Conservation (phyloP, 139 green algal genomes). For the Chlamydomonas sp. region DNA sequence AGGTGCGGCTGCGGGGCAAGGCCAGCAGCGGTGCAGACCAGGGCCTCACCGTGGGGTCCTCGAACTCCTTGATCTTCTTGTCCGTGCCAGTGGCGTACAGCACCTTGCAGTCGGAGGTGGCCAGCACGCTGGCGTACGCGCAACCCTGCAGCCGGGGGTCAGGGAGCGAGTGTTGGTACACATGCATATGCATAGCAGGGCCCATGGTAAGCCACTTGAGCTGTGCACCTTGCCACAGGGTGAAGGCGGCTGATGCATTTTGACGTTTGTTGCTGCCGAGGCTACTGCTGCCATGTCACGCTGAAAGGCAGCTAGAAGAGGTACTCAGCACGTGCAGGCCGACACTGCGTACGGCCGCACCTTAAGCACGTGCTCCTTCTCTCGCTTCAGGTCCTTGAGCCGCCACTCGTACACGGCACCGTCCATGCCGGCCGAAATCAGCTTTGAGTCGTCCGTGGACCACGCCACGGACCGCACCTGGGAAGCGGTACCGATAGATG, state of each 20-base stretch:
- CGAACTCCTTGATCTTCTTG: constrained; percentile 88
- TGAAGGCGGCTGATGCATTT: too few relatives aligned
- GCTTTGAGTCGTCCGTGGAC: constrained; percentile 72
- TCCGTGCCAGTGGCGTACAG: constrained; percentile 79
- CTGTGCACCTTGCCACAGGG: background rate
- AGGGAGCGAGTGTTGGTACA: too few relatives aligned
- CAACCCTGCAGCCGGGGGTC: constrained; percentile 44
- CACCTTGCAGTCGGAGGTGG: constrained; percentile 68
- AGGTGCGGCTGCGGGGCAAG: too few relatives aligned
- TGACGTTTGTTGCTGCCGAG: too few relatives aligned
- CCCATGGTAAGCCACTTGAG: background rate
- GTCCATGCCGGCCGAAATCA: constrained; percentile 86
- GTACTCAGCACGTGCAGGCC: too few relatives aligned
- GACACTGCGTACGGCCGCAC: background rate
- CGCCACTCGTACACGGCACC: constrained; percentile 93
- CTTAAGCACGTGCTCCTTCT: constrained; percentile 72
- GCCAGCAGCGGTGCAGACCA: background rate
- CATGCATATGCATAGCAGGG: background rate
- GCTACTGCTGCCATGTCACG: too few relatives aligned
- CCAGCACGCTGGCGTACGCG: constrained; percentile 74
- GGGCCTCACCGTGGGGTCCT: constrained; percentile 61
- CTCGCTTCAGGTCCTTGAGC: constrained; percentile 82
- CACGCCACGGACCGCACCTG: constrained; percentile 80
- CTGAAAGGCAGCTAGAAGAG: too few relatives aligned
- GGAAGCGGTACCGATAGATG: background rate